Evolutionary conservation across 441 rosid genomes (phyloP).

Genomic region (Aleurites moluccanus): DNA sequence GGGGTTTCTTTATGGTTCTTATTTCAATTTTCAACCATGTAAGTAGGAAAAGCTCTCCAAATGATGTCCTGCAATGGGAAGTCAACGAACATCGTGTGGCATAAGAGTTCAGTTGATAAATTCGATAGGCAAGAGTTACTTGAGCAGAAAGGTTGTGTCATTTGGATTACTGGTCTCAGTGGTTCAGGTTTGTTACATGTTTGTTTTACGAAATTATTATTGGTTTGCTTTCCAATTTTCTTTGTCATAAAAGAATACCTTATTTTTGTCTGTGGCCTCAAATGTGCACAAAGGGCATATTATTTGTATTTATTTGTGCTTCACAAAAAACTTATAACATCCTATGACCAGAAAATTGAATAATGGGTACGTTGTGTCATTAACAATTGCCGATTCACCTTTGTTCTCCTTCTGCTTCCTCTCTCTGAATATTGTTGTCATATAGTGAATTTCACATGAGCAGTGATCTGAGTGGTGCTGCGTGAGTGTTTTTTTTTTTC

Average conservation of each 20-base stretch:
- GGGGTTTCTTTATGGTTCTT: not conserved
- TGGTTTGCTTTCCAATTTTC: not conserved
- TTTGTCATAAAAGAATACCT: not conserved
- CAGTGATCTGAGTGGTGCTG: not conserved
- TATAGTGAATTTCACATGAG: not conserved
- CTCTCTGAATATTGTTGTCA: not conserved
- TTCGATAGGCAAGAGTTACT: slow-evolving; percentile 68
- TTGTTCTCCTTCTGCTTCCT: not conserved
- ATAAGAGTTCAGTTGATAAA: slow-evolving; percentile 69
- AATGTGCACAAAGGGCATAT: not conserved
- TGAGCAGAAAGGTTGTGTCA: slow-evolving; percentile 86
- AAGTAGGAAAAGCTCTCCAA: slow-evolving; percentile 17
- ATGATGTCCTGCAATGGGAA: slow-evolving; percentile 36
- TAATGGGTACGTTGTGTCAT: not conserved
- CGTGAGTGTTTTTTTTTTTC: not conserved
- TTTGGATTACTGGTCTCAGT: slow-evolving; percentile 98
- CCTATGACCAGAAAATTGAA: not conserved
- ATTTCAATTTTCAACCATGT: not conserved
- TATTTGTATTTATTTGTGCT: not conserved
- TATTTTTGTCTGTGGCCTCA: not conserved
- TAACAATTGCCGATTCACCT: not conserved
- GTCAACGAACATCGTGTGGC: slow-evolving; percentile 83
- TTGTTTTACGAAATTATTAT: not conserved
- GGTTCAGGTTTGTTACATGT: slow-evolving; percentile 68
- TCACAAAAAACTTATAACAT: not conserved